These are phyloP conservation scores for Leucosporidium yakuticum DNA, from an alignment of 768 basidiomycete genomes.

Conservation along the genomic window DNA sequence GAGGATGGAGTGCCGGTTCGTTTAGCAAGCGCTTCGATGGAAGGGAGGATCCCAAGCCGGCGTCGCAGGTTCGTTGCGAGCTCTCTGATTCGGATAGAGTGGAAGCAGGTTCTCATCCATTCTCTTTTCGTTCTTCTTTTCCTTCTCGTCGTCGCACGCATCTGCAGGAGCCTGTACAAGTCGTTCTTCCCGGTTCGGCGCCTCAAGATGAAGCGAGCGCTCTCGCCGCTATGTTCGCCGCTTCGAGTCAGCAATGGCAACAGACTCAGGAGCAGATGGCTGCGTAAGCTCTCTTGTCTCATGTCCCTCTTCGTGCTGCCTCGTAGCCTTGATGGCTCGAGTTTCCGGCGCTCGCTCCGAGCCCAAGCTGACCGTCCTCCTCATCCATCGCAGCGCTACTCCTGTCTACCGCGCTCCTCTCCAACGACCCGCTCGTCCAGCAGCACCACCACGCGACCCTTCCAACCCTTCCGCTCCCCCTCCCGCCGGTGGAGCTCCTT, in stretches of 20 bases:
- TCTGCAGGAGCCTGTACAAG: conserved; percentile 6
- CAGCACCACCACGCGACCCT: not conserved
- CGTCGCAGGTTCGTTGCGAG: conserved; percentile 34
- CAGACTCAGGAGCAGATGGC: conserved; percentile 99
- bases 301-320: too few species aligned
- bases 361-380: conserved; percentile 45
- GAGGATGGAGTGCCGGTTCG: conserved; percentile 46
- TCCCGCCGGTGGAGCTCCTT: not conserved
- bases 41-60: conserved; percentile 55
- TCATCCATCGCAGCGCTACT: conserved; percentile 41
- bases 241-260: conserved; percentile 91
- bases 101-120: conserved; percentile 10
- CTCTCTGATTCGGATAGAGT: not conserved
- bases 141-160: not conserved
- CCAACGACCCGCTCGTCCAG: not conserved
- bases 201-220: conserved; percentile 83
- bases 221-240: conserved; percentile 97
- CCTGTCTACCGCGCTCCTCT: conserved; percentile 50
- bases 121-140: not conserved
- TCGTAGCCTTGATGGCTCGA: not conserved
- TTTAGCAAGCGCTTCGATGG: conserved; percentile 80
- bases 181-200: conserved; percentile 36
- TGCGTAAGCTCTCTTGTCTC: conserved; percentile 93
- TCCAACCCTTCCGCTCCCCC: not conserved
- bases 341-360: not conserved